Evolutionary conservation across 116 monocot species (phyloP).

Genomic region (Posidonia oceanica): DNA sequence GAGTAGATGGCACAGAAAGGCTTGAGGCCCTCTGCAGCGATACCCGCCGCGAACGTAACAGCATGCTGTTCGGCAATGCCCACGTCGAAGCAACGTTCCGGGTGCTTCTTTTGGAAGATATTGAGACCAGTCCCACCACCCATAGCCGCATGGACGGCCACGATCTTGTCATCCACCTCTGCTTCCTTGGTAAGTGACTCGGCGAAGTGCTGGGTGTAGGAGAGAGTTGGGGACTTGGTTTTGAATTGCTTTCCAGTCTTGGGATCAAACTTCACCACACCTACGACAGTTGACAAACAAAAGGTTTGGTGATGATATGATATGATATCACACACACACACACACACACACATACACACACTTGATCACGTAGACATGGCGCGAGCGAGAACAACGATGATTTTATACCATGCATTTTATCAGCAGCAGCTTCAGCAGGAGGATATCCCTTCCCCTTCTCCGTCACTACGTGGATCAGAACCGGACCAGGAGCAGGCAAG

Average conservation of each 20-base stretch:
- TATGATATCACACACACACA: no score
- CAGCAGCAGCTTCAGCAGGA: slow-evolving; percentile 15
- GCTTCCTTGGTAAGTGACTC: slow-evolving; percentile 15
- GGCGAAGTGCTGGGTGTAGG: slow-evolving; percentile 21
- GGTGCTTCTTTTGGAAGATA: slow-evolving; percentile 12
- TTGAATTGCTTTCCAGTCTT: slow-evolving; percentile 13
- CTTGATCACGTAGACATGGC: no score
- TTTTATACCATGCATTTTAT: slow-evolving; percentile 13
- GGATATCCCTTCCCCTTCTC: slow-evolving; percentile 25
- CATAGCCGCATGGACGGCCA: slow-evolving; percentile 23
- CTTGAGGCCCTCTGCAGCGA: slow-evolving; percentile 17
- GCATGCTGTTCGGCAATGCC: slow-evolving; percentile 31
- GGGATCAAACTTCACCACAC: slow-evolving; percentile 17
- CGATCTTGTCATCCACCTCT: slow-evolving; percentile 16
- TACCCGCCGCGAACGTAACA: slow-evolving; percentile 21
- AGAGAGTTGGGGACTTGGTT: slow-evolving; percentile 4
- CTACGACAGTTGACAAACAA: neutral
- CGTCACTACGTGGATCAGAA: slow-evolving; percentile 18
- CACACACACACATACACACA: no score
- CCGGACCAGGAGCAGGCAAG: slow-evolving; percentile 12
- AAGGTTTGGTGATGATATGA: no score
- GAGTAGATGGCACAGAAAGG: slow-evolving; percentile 29
- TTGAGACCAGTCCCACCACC: slow-evolving; percentile 20
- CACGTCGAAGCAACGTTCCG: slow-evolving; percentile 17
- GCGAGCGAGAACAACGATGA: no score